Evolutionary conservation across 805 yeast species (phyloP), one percentile per base, ranked within the genome.

Genomic region (Lipomyces yamanashiensis): DNA sequence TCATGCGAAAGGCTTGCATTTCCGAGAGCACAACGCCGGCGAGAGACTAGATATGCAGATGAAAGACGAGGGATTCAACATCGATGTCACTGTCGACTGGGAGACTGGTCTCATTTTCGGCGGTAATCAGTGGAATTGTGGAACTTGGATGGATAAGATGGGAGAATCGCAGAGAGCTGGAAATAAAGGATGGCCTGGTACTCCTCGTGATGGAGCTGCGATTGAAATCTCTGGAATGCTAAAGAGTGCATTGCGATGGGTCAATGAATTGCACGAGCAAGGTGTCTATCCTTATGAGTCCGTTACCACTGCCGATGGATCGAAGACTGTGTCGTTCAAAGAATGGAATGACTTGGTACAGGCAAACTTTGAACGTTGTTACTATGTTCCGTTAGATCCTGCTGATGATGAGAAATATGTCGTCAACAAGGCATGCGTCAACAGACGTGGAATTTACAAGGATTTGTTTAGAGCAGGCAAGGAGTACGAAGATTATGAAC

Each of bases 111-210:
- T 95, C 37, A 79, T 92, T 3, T 88, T 85, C 74, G 99, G 98
- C 52, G 98, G 99, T 1, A 89, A 90, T 54, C 96, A 89, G 75
- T 85, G 78, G 74, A 93, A 93, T 74, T 93, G 99, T 79, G 99
- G 99, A 23, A 95, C 99, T 0, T 93, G 99, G 99, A 93, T 92
- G 97, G 99, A 93, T 77, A 93, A 93, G 78, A 93, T 93, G 98
- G 99, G 99, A 33, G 98, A 95, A 78, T 89, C 96, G 72, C 85
- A 76, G 41, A 81, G 77, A 61, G 97, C 98, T 0, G 87, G 88
- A 0, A 87, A 85, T 63, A 89, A 87, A 70, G 99, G 99, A n/a
- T 80, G 84, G 41, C 99, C 99, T 0, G 99, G 98, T 1, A 93
- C 98, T 0, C 98, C 99, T 28, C 84, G 99, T 73, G 97, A 92